Conservation (phyloP, 164 flowering plant genomes). For the Vitis vinifera region DNA sequence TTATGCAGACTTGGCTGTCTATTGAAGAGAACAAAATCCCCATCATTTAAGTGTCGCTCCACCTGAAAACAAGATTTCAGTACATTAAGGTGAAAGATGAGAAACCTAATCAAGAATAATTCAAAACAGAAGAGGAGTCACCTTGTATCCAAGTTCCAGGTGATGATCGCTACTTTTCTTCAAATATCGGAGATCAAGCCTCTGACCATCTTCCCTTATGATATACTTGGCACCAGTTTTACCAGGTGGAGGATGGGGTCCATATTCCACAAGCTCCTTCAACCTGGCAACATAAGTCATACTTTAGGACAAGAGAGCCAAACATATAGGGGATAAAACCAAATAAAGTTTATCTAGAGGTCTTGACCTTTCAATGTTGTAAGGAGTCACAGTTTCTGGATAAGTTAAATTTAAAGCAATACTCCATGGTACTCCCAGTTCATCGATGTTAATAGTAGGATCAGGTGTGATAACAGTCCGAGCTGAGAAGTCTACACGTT, state of each 20-base stretch:
- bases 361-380: constrained; percentile 88
- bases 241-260: constrained; percentile 99
- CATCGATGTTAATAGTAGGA: constrained; percentile 95
- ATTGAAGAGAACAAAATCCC: constrained; percentile 94
- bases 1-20: constrained; percentile 98
- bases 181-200: constrained; percentile 97
- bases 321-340: not conserved
- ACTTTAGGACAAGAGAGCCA: not conserved
- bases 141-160: constrained; percentile 98
- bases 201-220: constrained; percentile 95
- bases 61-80: constrained; percentile 52
- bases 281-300: constrained; percentile 38
- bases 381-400: constrained; percentile 99
- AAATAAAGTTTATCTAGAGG: not conserved
- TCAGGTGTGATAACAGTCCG: constrained; percentile 98
- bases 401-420: constrained; percentile 95
- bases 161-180: constrained; percentile 98
- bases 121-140: not conserved
- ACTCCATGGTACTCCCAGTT: constrained; percentile 99
- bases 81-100: not conserved
- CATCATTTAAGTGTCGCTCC: constrained; percentile 94
- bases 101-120: not conserved
- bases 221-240: constrained; percentile 99
- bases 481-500: constrained; percentile 97
- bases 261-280: constrained; percentile 98